Percentiles rank a stretch among this genome's conserved stretches.
Evolutionary conservation across 805 yeast genomes (phyloP).

Genomic region (Myxozyma monticola): DNA sequence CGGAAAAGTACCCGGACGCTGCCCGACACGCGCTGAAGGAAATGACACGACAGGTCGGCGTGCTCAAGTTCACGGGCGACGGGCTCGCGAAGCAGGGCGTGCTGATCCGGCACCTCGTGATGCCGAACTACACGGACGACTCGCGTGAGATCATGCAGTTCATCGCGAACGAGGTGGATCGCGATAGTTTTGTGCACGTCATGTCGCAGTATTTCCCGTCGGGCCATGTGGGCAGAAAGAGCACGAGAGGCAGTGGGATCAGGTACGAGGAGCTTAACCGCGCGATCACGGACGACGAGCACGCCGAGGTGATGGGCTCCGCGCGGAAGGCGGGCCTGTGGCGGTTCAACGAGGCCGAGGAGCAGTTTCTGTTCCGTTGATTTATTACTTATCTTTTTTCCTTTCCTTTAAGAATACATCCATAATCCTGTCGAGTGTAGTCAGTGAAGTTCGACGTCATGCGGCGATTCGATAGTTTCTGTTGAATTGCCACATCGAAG

Average conservation of each 20-base stretch:
- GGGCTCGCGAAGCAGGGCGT: conserved; percentile 31
- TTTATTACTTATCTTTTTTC: too few species aligned
- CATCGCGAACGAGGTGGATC: conserved; percentile 27
- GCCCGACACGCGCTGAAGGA: conserved; percentile 26
- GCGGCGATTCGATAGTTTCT: too few species aligned
- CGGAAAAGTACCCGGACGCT: conserved; percentile 24
- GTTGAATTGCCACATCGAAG: too few species aligned
- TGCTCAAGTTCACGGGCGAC: conserved; percentile 29
- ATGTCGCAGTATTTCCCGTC: conserved; percentile 31
- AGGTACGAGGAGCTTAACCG: conserved; percentile 28
- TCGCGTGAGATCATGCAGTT: conserved; percentile 22
- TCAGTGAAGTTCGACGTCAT: too few species aligned
- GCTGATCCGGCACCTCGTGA: conserved; percentile 28
- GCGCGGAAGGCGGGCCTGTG: conserved; percentile 28
- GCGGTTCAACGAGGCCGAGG: conserved; percentile 30
- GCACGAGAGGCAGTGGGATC: conserved; percentile 21
- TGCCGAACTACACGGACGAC: conserved; percentile 28
- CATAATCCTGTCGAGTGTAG: too few species aligned
- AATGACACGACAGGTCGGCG: conserved; percentile 31
- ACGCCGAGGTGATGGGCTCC: conserved; percentile 19
- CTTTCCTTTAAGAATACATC: too few species aligned
- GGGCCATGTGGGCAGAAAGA: conserved; percentile 30
- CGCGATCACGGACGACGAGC: conserved; percentile 24
- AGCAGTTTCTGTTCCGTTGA: conserved; percentile 8
- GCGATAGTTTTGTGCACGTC: conserved; percentile 28